phyloP scores from a whole-genome alignment of 2,329 filamentous ascomycete genomes.

The Aspergillus felis region DNA sequence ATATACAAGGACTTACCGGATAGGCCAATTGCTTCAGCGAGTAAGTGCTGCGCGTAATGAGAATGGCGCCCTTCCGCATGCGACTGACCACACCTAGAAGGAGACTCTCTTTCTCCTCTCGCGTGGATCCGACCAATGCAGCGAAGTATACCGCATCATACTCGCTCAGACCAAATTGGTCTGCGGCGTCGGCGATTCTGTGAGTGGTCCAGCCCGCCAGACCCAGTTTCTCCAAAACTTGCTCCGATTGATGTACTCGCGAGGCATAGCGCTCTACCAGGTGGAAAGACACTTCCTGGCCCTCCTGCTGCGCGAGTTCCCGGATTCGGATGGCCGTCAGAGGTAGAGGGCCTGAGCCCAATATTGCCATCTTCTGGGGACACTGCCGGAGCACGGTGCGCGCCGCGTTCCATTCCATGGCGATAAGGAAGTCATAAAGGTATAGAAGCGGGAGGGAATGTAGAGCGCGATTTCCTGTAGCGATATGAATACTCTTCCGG shows the following conservation, averaged over 20 bases:
- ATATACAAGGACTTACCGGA: background rate
- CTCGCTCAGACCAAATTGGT: background rate
- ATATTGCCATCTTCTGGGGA: background rate
- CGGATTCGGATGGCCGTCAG: background rate
- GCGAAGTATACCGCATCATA: background rate
- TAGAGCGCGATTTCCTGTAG: background rate
- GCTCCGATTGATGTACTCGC: background rate
- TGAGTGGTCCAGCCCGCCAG: background rate
- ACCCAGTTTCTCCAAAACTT: background rate
- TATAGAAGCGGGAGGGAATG: background rate
- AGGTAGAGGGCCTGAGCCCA: background rate
- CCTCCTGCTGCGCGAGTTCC: background rate
- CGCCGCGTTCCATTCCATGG: background rate
- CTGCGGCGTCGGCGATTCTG: background rate
- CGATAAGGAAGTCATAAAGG: background rate
- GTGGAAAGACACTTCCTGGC: background rate
- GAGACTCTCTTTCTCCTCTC: background rate
- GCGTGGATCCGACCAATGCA: background rate
- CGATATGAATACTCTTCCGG: background rate
- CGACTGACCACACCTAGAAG: background rate
- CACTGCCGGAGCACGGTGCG: background rate
- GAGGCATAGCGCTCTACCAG: background rate
- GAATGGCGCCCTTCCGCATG: background rate
- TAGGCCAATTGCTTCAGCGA: background rate
- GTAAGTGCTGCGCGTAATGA: background rate